Evolutionary conservation across 2,329 filamentous ascomycete species (phyloP).

Genomic region (Scorias spongiosa): DNA sequence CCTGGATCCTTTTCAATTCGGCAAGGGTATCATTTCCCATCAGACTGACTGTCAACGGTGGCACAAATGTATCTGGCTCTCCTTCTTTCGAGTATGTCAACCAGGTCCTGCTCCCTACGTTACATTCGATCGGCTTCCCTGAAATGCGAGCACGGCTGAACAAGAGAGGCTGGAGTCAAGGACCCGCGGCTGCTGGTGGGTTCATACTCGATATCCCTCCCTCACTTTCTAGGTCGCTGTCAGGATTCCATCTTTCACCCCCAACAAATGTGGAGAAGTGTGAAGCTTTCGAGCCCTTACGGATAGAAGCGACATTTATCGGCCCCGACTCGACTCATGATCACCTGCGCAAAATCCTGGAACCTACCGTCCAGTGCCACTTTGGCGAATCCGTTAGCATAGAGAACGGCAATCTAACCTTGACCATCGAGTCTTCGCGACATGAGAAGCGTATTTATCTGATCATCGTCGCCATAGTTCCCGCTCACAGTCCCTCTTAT

Average conservation of each 20-base stretch:
- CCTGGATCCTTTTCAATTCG: constrained; percentile 35
- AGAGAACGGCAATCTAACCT: constrained; percentile 2
- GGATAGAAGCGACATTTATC: constrained; percentile 24
- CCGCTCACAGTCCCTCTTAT: constrained; percentile 15
- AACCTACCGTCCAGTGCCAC: constrained; percentile 2
- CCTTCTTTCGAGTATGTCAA: constrained; percentile 41
- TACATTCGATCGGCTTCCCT: constrained; percentile 36
- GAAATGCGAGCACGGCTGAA: constrained; percentile 27
- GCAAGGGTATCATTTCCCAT: constrained; percentile 10
- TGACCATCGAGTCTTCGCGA: constrained; percentile 11
- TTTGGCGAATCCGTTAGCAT: constrained; percentile 4
- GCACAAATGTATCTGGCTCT: constrained; percentile 41
- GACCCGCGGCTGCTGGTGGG: constrained; percentile 30
- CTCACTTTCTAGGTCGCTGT: constrained; percentile 15
- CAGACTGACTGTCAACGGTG: constrained; percentile 35
- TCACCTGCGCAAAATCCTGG: constrained; percentile 6
- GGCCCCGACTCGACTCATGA: constrained; percentile 21
- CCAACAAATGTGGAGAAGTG: constrained; percentile 4
- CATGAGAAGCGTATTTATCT: constrained; percentile 30
- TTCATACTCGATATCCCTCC: constrained; percentile 35
- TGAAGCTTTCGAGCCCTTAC: constrained; percentile 6
- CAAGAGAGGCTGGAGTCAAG: constrained; percentile 39
- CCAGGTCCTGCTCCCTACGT: constrained; percentile 41
- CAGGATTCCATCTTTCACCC: constrained; percentile 21
- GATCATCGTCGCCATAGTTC: constrained; percentile 36